phyloP scores from a whole-genome alignment of 768 basidiomycete species.

The Sporobolomyces roseus region DNA sequence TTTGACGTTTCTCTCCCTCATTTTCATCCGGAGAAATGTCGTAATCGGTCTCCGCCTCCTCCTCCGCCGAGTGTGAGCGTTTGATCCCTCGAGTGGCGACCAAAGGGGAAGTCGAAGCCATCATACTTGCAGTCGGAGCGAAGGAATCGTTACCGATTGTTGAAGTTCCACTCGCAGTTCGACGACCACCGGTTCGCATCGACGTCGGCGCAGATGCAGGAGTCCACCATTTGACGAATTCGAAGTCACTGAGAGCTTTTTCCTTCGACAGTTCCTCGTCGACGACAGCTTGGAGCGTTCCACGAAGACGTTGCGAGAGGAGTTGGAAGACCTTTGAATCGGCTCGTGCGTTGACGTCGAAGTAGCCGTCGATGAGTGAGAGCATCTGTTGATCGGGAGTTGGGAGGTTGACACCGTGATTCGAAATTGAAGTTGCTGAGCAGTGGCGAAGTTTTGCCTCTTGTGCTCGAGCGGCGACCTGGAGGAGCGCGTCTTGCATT shows the following conservation, averaged over 20 bases:
- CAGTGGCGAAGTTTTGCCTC: neutral
- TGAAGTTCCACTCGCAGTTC: too few relatives aligned
- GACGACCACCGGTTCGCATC: constrained; percentile 20
- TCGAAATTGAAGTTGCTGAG: neutral
- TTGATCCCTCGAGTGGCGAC: constrained; percentile 23
- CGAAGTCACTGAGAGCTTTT: neutral
- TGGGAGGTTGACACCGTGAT: neutral
- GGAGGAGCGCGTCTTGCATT: constrained; percentile 67
- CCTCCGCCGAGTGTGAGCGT: constrained; percentile 22
- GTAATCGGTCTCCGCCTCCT: neutral
- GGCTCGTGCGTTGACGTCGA: constrained; percentile 31
- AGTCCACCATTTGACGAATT: constrained; percentile 23
- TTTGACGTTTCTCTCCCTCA: constrained; percentile 17
- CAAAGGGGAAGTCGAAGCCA: neutral
- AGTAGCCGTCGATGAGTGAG: constrained; percentile 28
- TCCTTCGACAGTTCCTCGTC: constrained; percentile 27
- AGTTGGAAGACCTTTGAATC: constrained; percentile 36
- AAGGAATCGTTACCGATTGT: too few relatives aligned
- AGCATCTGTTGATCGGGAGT: constrained; percentile 21
- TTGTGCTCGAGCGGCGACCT: constrained; percentile 65
- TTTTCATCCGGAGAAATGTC: neutral
- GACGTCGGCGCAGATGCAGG: neutral
- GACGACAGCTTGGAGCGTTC: constrained; percentile 17
- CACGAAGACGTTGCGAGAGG: constrained; percentile 27
- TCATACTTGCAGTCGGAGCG: constrained; percentile 3